phyloP scores from a whole-genome alignment of 805 yeast species.

The Yamadazyma paraphyllophila region DNA sequence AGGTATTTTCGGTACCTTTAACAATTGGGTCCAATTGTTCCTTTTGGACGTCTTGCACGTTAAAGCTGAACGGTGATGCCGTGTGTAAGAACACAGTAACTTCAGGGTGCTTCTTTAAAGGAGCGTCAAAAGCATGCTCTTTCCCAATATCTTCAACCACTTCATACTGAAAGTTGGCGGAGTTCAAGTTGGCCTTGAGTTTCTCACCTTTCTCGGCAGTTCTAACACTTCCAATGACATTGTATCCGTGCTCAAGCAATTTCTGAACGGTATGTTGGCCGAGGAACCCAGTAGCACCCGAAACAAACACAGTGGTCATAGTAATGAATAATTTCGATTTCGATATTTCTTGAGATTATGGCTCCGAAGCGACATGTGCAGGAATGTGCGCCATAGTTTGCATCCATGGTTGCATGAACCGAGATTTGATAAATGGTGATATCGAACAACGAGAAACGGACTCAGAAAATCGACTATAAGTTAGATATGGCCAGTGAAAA shows the following conservation, averaged over 20 bases:
- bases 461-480: too few species aligned
- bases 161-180: constrained; percentile 37
- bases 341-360: background rate
- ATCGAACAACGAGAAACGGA: too few species aligned
- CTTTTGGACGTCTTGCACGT: constrained; percentile 43
- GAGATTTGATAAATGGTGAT: too few species aligned
- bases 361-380: too few species aligned
- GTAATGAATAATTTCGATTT: background rate
- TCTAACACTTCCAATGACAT: constrained; percentile 33
- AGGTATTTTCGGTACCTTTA: constrained; percentile 51
- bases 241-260: constrained; percentile 39
- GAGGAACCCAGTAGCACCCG: constrained; percentile 56
- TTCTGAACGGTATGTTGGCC: constrained; percentile 47
- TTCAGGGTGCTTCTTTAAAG: constrained; percentile 47
- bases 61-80: constrained; percentile 57
- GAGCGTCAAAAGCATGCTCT: constrained; percentile 43
- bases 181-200: constrained; percentile 28
- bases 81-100: constrained; percentile 56
- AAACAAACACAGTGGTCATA: constrained; percentile 34
- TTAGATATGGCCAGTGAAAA: too few species aligned
- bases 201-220: constrained; percentile 26
- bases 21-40: constrained; percentile 57
- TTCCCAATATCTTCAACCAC: constrained; percentile 48
- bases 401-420: too few species aligned
- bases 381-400: too few species aligned